These are phyloP conservation scores for Porcisia hertigi DNA, from an alignment of 208 protist genomes.

Conservation along the genomic window DNA sequence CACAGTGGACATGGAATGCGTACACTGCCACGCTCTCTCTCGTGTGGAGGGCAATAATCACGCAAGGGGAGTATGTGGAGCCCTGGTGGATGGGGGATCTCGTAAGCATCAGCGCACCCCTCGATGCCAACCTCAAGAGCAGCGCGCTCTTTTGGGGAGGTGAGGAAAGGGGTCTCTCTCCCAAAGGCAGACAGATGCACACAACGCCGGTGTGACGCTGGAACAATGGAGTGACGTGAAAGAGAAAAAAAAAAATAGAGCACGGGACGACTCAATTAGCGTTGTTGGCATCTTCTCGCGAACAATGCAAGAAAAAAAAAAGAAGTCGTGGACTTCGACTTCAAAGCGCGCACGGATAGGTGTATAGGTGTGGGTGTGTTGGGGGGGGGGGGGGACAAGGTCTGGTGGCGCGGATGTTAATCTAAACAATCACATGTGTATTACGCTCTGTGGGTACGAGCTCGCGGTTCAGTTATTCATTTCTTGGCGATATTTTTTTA, in stretches of 20 bases:
- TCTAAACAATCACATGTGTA: not conserved
- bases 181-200: not conserved
- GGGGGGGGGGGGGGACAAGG: not conserved
- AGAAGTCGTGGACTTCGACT: not conserved
- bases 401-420: not conserved
- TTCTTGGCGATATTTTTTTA: too few relatives aligned
- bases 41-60: not conserved
- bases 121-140: not conserved
- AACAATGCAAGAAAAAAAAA: not conserved
- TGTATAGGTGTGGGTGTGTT: conserved; percentile 3
- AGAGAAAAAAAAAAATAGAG: not conserved
- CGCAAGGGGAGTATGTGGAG: not conserved
- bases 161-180: not conserved
- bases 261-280: not conserved
- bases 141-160: not conserved
- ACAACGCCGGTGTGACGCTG: not conserved
- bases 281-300: not conserved
- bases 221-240: too few relatives aligned
- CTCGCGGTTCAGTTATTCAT: too few relatives aligned
- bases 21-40: too few relatives aligned
- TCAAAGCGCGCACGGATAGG: not conserved
- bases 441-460: not conserved
- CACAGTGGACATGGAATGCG: not conserved
- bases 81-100: not conserved
- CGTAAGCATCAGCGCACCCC: not conserved